Percentiles rank a stretch among this genome's conserved stretches.
Evolutionary conservation across 768 basidiomycete genomes (phyloP).

Genomic region (Trametes gibbosa): DNA sequence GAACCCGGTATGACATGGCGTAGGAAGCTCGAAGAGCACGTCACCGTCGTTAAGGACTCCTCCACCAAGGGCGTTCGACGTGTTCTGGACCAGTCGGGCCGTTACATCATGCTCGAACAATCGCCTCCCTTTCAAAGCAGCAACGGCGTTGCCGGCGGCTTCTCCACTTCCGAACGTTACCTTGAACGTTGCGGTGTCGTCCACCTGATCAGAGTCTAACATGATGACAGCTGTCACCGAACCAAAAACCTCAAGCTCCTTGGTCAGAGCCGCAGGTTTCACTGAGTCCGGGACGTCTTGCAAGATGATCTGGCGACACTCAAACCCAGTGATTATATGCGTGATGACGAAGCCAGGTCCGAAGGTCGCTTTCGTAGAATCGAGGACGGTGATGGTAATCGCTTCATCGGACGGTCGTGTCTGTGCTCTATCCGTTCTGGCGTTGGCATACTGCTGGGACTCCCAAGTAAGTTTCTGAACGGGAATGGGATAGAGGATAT

Average conservation of each 20-base stretch:
- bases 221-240: conserved; percentile 38
- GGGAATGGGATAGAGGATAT: background rate
- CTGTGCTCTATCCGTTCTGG: background rate
- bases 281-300: conserved; percentile 45
- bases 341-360: conserved; percentile 59
- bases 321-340: conserved; percentile 62
- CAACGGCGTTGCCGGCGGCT: conserved; percentile 53
- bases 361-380: conserved; percentile 55
- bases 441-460: no score
- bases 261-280: conserved; percentile 33
- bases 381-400: conserved; percentile 40
- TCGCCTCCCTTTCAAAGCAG: conserved; percentile 45
- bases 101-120: conserved; percentile 40
- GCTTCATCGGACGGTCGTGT: background rate
- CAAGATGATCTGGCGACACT: conserved; percentile 60
- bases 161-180: conserved; percentile 47
- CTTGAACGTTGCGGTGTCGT: conserved; percentile 18
- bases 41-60: conserved; percentile 48
- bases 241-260: conserved; percentile 47
- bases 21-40: conserved; percentile 59
- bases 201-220: conserved; percentile 16
- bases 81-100: conserved; percentile 44
- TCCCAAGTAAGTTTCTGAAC: background rate
- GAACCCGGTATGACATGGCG: conserved; percentile 54
- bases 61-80: conserved; percentile 35